These are phyloP conservation scores for Populus alba DNA, from an alignment of 345 rosid genomes.

Conservation along the genomic window DNA sequence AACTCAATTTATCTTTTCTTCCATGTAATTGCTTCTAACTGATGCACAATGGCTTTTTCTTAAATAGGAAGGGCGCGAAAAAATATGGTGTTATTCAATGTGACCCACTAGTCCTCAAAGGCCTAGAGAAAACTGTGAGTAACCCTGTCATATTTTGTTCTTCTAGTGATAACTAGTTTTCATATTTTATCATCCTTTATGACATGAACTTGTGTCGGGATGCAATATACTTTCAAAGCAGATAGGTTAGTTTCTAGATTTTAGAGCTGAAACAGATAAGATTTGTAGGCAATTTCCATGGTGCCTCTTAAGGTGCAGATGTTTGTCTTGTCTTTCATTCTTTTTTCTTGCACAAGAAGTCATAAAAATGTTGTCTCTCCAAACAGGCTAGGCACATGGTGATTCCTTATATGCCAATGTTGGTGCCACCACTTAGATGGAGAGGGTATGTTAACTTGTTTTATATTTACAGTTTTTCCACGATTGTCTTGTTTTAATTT, in stretches of 20 bases:
- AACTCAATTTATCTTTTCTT: too few species aligned
- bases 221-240: neutral
- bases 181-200: too few species aligned
- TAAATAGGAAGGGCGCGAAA: neutral
- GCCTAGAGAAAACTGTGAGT: slow-evolving; percentile 86
- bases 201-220: too few species aligned
- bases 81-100: slow-evolving; percentile 82
- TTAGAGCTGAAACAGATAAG: slow-evolving; percentile 1
- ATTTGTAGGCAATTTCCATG: neutral
- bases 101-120: slow-evolving; percentile 78
- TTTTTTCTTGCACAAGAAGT: slow-evolving; percentile 1
- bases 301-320: slow-evolving; percentile 1
- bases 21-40: too few species aligned
- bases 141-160: too few species aligned
- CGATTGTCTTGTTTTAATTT: slow-evolving; percentile 4
- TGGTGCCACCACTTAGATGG: slow-evolving; percentile 96
- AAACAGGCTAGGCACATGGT: slow-evolving; percentile 91
- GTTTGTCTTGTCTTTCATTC: neutral
- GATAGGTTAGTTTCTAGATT: neutral
- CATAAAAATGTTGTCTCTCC: slow-evolving; percentile 22
- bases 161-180: too few species aligned
- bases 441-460: slow-evolving; percentile 56
- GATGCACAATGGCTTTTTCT: too few species aligned
- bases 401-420: slow-evolving; percentile 98
- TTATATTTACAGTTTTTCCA: slow-evolving; percentile 6